phyloP scores from a whole-genome alignment of 2,329 filamentous ascomycete genomes.

The Epicoccum nigrum region DNA sequence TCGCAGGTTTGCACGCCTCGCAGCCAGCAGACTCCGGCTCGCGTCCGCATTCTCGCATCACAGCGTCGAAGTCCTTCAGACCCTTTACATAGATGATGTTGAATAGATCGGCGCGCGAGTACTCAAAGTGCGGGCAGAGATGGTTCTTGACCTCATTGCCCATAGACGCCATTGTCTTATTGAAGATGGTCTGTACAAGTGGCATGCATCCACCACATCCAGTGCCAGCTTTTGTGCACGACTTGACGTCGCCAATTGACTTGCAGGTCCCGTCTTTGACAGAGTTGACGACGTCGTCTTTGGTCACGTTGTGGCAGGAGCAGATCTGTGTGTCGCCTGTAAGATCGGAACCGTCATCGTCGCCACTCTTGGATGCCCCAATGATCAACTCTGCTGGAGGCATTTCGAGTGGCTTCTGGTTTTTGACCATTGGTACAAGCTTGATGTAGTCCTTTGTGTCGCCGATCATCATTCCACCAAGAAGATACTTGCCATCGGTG shows the following conservation, averaged over 20 bases:
- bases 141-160: slow-evolving; percentile 88
- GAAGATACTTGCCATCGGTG: slow-evolving; percentile 83
- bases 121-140: slow-evolving; percentile 81
- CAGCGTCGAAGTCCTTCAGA: slow-evolving; percentile 71
- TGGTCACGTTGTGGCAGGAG: slow-evolving; percentile 91
- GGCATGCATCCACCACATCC: slow-evolving; percentile 92
- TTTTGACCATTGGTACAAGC: slow-evolving; percentile 84
- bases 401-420: slow-evolving; percentile 77
- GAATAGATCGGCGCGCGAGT: slow-evolving; percentile 87
- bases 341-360: slow-evolving; percentile 74
- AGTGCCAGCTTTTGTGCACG: slow-evolving; percentile 89
- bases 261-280: slow-evolving; percentile 83
- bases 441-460: slow-evolving; percentile 92
- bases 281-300: slow-evolving; percentile 74
- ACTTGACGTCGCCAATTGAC: slow-evolving; percentile 80
- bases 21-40: slow-evolving; percentile 77
- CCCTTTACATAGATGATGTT: slow-evolving; percentile 85
- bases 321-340: slow-evolving; percentile 88
- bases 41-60: slow-evolving; percentile 80
- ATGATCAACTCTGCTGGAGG: slow-evolving; percentile 84
- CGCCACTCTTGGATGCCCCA: slow-evolving; percentile 74
- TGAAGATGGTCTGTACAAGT: slow-evolving; percentile 87
- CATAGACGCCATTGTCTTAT: slow-evolving; percentile 83
- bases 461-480: slow-evolving; percentile 98
- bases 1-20: slow-evolving; percentile 82